phyloP scores from a whole-genome alignment of 768 basidiomycete species.

The Lepiota subincarnata region DNA sequence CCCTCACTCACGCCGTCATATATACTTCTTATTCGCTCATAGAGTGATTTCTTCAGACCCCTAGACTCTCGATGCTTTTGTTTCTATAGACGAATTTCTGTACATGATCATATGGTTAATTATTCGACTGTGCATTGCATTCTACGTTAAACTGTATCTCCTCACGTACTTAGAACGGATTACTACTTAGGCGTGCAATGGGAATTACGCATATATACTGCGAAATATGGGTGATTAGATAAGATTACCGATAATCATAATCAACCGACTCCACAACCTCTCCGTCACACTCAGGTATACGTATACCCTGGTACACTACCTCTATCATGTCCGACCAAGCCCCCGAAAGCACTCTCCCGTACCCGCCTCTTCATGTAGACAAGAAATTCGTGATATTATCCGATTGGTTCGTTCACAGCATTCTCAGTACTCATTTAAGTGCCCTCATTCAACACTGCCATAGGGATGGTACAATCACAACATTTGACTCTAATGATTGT shows the following conservation, averaged over 20 bases:
- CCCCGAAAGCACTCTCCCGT: conserved; percentile 68
- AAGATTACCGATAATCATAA: too few species aligned
- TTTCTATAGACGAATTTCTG: neutral
- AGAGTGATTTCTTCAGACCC: neutral
- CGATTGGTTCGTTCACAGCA: conserved; percentile 67
- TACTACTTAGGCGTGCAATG: too few species aligned
- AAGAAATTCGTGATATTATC: conserved; percentile 85
- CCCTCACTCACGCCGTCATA: neutral
- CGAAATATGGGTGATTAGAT: too few species aligned
- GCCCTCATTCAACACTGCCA: conserved; percentile 3
- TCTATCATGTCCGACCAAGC: conserved; percentile 26
- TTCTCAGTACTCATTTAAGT: conserved; percentile 5
- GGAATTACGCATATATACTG: too few species aligned
- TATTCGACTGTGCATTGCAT: too few species aligned
- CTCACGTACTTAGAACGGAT: too few species aligned
- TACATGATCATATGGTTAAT: too few species aligned
- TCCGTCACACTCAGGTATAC: too few species aligned
- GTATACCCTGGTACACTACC: too few species aligned
- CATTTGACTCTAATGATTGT: conserved; percentile 92
- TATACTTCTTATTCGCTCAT: conserved; percentile 11
- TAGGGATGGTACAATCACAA: conserved; percentile 95
- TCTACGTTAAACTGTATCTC: too few species aligned
- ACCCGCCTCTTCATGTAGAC: conserved; percentile 74
- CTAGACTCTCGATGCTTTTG: neutral
- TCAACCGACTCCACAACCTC: neutral